A percentile compares a stretch with the other conserved stretches of the same genome.
These are phyloP conservation scores for Singerocomus rubriflavus DNA, from an alignment of 1,284 basidiomycete species.

Conservation along the genomic window DNA sequence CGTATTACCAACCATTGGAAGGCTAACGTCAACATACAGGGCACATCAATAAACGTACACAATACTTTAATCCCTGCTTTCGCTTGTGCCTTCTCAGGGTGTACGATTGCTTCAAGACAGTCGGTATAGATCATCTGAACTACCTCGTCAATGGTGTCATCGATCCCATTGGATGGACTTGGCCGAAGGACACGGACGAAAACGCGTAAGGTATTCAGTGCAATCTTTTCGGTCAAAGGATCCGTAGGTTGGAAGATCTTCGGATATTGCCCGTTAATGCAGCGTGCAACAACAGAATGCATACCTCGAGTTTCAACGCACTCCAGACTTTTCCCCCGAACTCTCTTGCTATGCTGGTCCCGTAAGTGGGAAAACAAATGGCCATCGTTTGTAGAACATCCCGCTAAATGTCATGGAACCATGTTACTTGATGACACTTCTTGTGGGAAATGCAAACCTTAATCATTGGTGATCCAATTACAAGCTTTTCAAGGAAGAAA, in stretches of 20 bases:
- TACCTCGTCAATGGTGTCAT: constrained; percentile 53
- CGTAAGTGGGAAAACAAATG: constrained; percentile 80
- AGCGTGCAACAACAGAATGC: constrained; percentile 8
- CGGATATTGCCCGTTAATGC: constrained; percentile 4
- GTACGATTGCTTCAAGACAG: constrained; percentile 73
- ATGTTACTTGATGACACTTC: background rate
- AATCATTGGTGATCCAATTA: constrained; percentile 76
- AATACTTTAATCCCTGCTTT: constrained; percentile 81
- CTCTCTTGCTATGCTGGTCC: constrained; percentile 55
- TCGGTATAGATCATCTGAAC: constrained; percentile 76
- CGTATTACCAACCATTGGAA: constrained; percentile 3
- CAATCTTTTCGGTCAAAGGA: constrained; percentile 63
- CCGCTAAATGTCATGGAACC: constrained; percentile 44
- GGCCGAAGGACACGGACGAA: constrained; percentile 73
- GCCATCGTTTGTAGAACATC: constrained; percentile 80
- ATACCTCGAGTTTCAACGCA: constrained; percentile 81
- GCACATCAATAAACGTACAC: constrained; percentile 70
- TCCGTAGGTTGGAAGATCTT: constrained; percentile 93
- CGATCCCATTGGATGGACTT: constrained; percentile 32
- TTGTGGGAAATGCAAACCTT: constrained; percentile 56
- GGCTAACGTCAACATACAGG: constrained; percentile 50
- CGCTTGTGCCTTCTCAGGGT: constrained; percentile 91
- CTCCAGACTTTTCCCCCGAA: constrained; percentile 83
- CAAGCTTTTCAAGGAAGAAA: constrained; percentile 90
- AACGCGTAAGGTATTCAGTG: constrained; percentile 66